Base-by-base conservation (phyloP, 73 alveolate species). In the Paramecium primaurelia region DNA sequence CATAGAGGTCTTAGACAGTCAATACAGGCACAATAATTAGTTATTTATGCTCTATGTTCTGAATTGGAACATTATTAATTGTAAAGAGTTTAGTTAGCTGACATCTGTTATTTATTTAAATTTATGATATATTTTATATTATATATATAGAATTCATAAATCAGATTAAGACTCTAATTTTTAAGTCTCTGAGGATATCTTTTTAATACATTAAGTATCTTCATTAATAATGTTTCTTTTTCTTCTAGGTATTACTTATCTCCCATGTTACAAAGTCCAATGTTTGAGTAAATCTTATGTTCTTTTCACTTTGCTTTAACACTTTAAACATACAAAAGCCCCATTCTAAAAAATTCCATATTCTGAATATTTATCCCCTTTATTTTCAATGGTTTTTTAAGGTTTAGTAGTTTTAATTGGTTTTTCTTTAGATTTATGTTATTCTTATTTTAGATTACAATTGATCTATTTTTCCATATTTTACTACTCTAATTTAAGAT, bases 1-100 rank as follows among this genome's bases (percentile, higher is more conserved):
- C 94, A 89, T 1, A 89, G 42, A 5, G 90, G 92, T 71, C 49
- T 89, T 14, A 89, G 51, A 47, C 94, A 89, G 20, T 89, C 94
- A 22, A 89, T 38, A 25, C 40, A 38, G 11, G 94, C 94, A 71
- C 94, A 89, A 59, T 71, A 89, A 28, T 89, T 89, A 42, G 94
- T 89, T 1, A 89, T 83, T 8, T 58, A 47, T n/a, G 58, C 84
- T 32, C 40, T 89, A 59, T 89, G 94, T 25, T 89, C 94, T n/a
- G 3, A 1, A 7, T 40, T 25, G 16, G 91, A 14, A 25, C 91
- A 80, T 64, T 25, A 64, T 26, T 64, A 20, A 32, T 64, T 64
- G 25, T 32, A 64, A 25, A 11, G 14, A 32, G 84, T 64, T 64
- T 64, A 34, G 30, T 10, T 47, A 1, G 77, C 32, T 18, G 73